Conservation (phyloP, 1,284 basidiomycete genomes). For the Puccinia triticina region DNA sequence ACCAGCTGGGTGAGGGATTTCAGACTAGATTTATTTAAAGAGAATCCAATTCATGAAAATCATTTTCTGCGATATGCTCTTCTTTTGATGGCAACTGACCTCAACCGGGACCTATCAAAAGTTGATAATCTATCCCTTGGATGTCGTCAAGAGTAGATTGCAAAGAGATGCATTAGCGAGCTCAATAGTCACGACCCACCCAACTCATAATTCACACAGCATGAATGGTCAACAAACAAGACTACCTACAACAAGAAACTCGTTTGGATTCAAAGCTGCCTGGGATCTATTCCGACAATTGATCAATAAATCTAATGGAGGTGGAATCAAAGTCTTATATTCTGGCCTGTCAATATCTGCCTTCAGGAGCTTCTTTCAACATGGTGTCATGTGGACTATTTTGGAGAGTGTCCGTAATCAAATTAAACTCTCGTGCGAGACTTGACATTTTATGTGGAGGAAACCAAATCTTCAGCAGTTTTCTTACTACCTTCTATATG, state of each 20-base stretch:
- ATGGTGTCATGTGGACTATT: conserved; percentile 52
- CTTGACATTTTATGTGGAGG: neutral
- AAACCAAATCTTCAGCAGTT: neutral
- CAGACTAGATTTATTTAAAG: neutral
- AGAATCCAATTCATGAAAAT: neutral
- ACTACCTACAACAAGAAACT: neutral
- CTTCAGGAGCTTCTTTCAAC: conserved; percentile 51
- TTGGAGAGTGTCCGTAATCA: conserved; percentile 38
- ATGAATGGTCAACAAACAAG: conserved; percentile 6
- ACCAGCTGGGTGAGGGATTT: conserved; percentile 63
- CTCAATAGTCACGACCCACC: neutral
- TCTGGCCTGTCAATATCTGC: conserved; percentile 50
- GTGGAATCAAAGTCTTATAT: conserved; percentile 36
- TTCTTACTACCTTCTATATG: neutral
- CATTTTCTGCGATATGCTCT: neutral
- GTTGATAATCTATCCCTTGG: conserved; percentile 51
- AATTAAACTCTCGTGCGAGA: conserved; percentile 18
- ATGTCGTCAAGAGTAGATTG: conserved; percentile 48
- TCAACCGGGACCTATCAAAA: neutral
- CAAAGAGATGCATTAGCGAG: conserved; percentile 49
- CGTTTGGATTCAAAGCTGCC: conserved; percentile 39
- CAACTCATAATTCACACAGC: neutral
- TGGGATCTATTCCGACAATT: conserved; percentile 38
- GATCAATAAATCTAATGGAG: conserved; percentile 37
- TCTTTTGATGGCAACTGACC: neutral